Base-by-base conservation (phyloP, 148 eudicot genomes). In the Amaranthus cruentus region DNA sequence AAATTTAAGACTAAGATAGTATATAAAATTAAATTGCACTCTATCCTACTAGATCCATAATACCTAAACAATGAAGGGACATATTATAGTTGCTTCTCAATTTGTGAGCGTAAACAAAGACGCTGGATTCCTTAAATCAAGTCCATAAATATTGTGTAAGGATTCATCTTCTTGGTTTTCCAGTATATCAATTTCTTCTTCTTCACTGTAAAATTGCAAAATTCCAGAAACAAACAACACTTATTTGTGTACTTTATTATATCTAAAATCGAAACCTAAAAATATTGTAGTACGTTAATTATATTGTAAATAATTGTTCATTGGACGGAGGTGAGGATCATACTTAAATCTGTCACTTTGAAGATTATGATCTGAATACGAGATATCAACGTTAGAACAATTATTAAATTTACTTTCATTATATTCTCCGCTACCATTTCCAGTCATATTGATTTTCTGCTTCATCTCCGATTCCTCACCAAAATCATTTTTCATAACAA, bases 161-260 rank as follows among this genome's bases (percentile, higher is more conserved):
- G 69, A 65, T 44, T 60, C 69, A 2, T 74, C 81, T 49, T 70
- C 74, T 61, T 82, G 71, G 13, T 84, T 68, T 13, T 65, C 76
- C 4, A 75, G 18, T 51, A 53, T 60, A 21, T 75, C 63, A 43
- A 76, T 82, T 11, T 76, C 76, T 4, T 80, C 81, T 67, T 76
- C 86, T 6, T 79, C 83, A 54, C 86, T 85, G 77, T 78, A 74
- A 69, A 71, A 55, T 64, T 62, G 77, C 80, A 74, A 69, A 71
- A 55, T 64, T 62, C 13, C 38, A 18, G n/a, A 11, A 21, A 68
- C 54, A 69, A 28, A 28, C 38, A 28, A 1, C 2, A 28, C 38
- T 28, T 28, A 28, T 28, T 28, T 28, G 38, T 28, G 2, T 28
- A 28, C 38, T 8, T 11, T 65, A 1, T 63, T 10, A 44, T 13